Percentiles rank a stretch among this genome's conserved stretches.
Evolutionary conservation across 164 flowering plant species (phyloP).

Genomic region (Houttuynia cordata): DNA sequence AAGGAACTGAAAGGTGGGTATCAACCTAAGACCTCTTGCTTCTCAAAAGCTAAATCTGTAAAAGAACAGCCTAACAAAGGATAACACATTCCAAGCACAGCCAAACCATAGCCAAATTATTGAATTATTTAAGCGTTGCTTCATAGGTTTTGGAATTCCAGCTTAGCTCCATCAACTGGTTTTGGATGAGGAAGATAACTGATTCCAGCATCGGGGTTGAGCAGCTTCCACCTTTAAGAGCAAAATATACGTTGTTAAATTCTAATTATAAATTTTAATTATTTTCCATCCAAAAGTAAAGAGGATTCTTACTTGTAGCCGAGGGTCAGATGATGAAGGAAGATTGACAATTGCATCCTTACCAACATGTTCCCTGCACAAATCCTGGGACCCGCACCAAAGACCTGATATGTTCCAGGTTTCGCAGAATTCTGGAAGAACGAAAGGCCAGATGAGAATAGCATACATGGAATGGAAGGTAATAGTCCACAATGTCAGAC

Average conservation of each 20-base stretch:
- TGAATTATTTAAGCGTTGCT: too few relatives aligned
- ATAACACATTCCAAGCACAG: too few relatives aligned
- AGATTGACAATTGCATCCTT: constrained; percentile 26
- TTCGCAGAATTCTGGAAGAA: constrained; percentile 21
- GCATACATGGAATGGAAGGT: neutral
- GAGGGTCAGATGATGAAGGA: constrained; percentile 35
- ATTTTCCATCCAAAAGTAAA: too few relatives aligned
- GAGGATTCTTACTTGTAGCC: constrained; percentile 36
- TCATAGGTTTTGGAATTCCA: constrained; percentile 10
- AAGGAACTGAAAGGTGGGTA: too few relatives aligned
- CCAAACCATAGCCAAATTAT: too few relatives aligned
- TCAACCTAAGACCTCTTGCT: too few relatives aligned
- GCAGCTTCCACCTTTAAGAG: constrained; percentile 22
- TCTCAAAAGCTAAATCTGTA: too few relatives aligned
- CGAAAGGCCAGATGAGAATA: too few relatives aligned
- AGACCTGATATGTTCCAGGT: constrained; percentile 32
- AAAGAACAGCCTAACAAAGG: too few relatives aligned
- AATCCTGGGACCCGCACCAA: constrained; percentile 41
- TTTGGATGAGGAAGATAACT: constrained; percentile 25
- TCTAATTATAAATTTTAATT: too few relatives aligned
- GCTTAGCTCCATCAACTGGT: constrained; percentile 28
- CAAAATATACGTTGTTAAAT: neutral
- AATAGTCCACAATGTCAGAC: too few relatives aligned
- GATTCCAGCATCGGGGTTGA: constrained; percentile 25
- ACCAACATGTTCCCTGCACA: constrained; percentile 49